Conservation (phyloP, 257 asterid genomes). For the Linaria vulgaris region DNA sequence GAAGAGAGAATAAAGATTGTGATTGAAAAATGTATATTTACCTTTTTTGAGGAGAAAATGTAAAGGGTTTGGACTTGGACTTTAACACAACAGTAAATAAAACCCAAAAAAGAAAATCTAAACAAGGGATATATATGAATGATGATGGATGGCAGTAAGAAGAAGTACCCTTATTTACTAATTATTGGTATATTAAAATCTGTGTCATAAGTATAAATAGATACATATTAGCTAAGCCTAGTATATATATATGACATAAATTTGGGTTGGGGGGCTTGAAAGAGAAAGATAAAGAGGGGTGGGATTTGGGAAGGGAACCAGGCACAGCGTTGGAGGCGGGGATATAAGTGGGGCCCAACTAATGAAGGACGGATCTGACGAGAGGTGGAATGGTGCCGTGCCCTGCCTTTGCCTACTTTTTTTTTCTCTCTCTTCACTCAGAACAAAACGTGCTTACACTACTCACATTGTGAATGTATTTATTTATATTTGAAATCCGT, state of each 20-base stretch:
- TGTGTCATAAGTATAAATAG: no score
- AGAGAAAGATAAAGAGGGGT: no score
- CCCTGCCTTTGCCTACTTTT: no score
- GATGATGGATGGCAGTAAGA: background rate
- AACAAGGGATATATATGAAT: conserved; percentile 6
- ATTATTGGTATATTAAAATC: no score
- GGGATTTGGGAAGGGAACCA: no score
- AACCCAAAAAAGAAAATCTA: background rate
- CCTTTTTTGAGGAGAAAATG: conserved; percentile 35
- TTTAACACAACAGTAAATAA: conserved; percentile 12
- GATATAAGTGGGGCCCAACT: conserved; percentile 29
- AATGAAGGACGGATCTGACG: conserved; percentile 43
- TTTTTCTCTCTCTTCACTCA: background rate
- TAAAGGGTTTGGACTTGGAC: conserved; percentile 16
- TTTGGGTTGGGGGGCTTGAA: background rate
- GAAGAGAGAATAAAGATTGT: conserved; percentile 12
- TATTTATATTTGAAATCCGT: no score
- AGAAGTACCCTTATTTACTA: no score
- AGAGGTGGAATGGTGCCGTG: conserved; percentile 32
- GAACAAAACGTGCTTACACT: no score
- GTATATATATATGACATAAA: no score
- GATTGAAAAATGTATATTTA: conserved; percentile 24
- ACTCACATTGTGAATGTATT: no score
- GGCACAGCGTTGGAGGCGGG: conserved; percentile 22
- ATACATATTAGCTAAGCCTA: no score